phyloP scores from a whole-genome alignment of 495 filamentous ascomycete species.

The Aspergillus affinis region DNA sequence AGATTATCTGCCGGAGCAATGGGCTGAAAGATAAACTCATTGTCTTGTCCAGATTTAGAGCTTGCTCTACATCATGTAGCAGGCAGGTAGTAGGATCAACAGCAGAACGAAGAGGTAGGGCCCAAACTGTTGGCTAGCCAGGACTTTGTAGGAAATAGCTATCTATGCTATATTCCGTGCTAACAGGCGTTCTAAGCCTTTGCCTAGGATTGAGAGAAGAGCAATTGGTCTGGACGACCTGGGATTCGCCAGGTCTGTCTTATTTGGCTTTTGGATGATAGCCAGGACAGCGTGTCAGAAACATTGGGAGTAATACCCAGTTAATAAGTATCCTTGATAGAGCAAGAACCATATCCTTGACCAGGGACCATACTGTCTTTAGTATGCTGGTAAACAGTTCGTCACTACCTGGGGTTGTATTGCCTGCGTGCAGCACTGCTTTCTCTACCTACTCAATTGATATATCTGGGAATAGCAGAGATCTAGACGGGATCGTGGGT shows the following conservation, averaged over 20 bases:
- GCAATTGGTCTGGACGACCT: slow-evolving; percentile 16
- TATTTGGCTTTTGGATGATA: slow-evolving; percentile 3
- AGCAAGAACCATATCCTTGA: not conserved
- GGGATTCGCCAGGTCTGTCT: slow-evolving; percentile 1
- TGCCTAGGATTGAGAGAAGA: too few species aligned
- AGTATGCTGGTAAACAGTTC: not conserved
- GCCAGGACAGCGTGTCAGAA: slow-evolving; percentile 1
- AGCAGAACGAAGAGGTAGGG: slow-evolving; percentile 12
- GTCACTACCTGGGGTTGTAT: not conserved
- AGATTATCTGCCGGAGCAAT: too few species aligned
- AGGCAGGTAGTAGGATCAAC: slow-evolving; percentile 12
- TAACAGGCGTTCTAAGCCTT: slow-evolving; percentile 7
- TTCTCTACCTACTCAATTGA: too few species aligned
- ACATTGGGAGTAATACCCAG: not conserved
- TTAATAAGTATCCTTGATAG: not conserved
- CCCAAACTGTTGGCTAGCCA: too few species aligned
- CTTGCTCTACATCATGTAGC: slow-evolving; percentile 13
- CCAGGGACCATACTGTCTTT: not conserved
- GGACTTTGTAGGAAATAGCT: too few species aligned
- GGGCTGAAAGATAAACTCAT: too few species aligned
- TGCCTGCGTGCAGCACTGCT: too few species aligned
- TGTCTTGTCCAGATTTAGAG: not conserved
- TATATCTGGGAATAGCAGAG: too few species aligned
- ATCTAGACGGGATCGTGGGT: too few species aligned
- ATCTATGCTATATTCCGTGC: slow-evolving; percentile 11